These are phyloP conservation scores for Aspergillus wentii DNA, from an alignment of 495 filamentous ascomycete species.

Conservation along the genomic window DNA sequence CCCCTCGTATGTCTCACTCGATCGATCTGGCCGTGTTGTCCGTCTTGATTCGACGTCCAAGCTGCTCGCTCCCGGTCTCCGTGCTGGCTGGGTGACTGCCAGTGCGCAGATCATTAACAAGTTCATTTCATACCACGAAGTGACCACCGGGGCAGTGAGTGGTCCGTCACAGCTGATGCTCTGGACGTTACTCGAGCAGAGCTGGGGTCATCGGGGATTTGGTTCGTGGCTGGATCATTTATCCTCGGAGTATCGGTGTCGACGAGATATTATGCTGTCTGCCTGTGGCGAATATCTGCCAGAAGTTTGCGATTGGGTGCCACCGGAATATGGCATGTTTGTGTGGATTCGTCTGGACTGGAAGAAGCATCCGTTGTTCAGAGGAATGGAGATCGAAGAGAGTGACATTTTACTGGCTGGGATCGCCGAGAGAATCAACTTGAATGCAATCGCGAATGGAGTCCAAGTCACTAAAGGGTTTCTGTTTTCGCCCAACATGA, in stretches of 20 bases:
- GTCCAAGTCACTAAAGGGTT: neutral
- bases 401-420: neutral
- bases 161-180: slow-evolving; percentile 23
- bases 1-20: slow-evolving; percentile 24
- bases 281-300: slow-evolving; percentile 17
- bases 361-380: neutral
- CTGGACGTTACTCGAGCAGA: slow-evolving; percentile 20
- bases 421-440: neutral
- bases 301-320: slow-evolving; percentile 9
- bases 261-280: slow-evolving; percentile 14
- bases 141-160: slow-evolving; percentile 11
- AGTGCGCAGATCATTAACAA: slow-evolving; percentile 15
- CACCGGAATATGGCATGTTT: slow-evolving; percentile 14
- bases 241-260: slow-evolving; percentile 8
- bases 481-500: neutral
- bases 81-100: slow-evolving; percentile 27
- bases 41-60: slow-evolving; percentile 28
- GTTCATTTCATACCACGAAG: slow-evolving; percentile 17
- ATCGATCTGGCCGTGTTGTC: slow-evolving; percentile 59
- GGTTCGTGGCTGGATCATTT: slow-evolving; percentile 18
- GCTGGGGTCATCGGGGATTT: slow-evolving; percentile 22
- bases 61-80: slow-evolving; percentile 23
- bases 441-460: neutral
- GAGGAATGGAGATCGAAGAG: neutral
- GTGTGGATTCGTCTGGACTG: slow-evolving; percentile 10